Evolutionary conservation across 1,139 yeast genomes (phyloP).

Genomic region (Taphrina flavorubra): DNA sequence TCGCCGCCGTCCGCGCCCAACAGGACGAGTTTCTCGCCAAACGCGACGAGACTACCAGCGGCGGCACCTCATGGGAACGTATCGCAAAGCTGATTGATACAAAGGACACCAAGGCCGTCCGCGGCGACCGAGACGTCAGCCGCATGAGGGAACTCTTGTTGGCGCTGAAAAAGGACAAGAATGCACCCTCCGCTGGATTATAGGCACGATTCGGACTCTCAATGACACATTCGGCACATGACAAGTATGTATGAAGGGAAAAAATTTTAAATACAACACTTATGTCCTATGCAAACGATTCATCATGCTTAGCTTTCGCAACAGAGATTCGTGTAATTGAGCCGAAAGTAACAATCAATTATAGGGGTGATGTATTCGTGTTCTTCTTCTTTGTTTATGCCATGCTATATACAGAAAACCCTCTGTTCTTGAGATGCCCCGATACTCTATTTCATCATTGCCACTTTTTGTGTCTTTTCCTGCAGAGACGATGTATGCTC

Average conservation of each 20-base stretch:
- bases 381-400: neutral
- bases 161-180: slow-evolving; percentile 69
- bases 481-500: too few relatives aligned
- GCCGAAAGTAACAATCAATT: neutral
- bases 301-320: too few relatives aligned
- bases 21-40: slow-evolving; percentile 70
- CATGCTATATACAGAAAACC: neutral
- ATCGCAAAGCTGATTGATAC: slow-evolving; percentile 61
- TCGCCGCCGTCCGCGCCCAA: slow-evolving; percentile 70
- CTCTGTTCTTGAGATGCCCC: too few relatives aligned
- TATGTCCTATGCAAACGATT: too few relatives aligned
- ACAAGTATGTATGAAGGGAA: too few relatives aligned
- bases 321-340: too few relatives aligned
- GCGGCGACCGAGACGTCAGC: slow-evolving; percentile 67
- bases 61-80: slow-evolving; percentile 87
- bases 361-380: slow-evolving; percentile 1
- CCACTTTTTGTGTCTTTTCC: neutral
- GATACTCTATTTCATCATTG: neutral
- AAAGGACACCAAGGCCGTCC: slow-evolving; percentile 55
- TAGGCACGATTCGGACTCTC: slow-evolving; percentile 46
- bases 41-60: slow-evolving; percentile 75
- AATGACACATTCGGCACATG: too few relatives aligned
- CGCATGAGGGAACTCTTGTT: slow-evolving; percentile 71
- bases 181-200: slow-evolving; percentile 75
- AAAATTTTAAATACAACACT: too few relatives aligned